Base-by-base conservation (phyloP, 176 grass and related monocot genomes). In the Avena insularis region DNA sequence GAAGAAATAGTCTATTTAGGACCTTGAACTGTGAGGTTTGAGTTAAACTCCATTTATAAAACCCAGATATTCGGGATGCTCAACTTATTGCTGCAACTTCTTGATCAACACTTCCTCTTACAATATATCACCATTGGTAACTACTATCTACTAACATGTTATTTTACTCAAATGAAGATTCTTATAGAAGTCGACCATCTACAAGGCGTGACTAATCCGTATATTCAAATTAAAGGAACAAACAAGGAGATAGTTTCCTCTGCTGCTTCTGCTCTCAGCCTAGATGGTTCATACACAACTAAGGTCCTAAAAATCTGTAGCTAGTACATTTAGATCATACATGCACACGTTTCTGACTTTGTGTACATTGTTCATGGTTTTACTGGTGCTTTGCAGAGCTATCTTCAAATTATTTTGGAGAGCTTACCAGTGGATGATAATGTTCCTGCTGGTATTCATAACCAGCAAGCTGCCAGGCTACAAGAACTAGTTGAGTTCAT, bases 401-500 rank as follows among this genome's bases (percentile, higher is more conserved):
- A 98, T 94, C 96, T 98, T 80, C 96, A 96, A 92, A 96, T 98
- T 78, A 94, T 98, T 91, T 78, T 98, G 76, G 96, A 98, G 89
- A 96, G 89, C 43, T 96, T 98, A 79, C 87, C 88, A 77, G 92
- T 38, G 58, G 82, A 89, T 83, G 91, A 90, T 70, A 95, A 89
- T 89, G 86, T 81, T 47, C 73, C 90, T 59, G 70, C 76, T 77
- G 93, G 93, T 85, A 94, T 93, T 73, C 94, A 94, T 84, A 95
- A 89, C 83, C 96, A 96, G 84, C 96, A 98, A 89, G 93, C 96
- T 79, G 90, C 92, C 20, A 94, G 96, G 90, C 81, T 98, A 47
- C 90, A 91, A 63, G 96, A 98, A 86, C 75, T 98, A 35, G 93
- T 98, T 65, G 92, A 98, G 74, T 98, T 98, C 82, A 98, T 98